Conservation (phyloP, 495 filamentous ascomycete species). For the Bathelium albidoporum region DNA sequence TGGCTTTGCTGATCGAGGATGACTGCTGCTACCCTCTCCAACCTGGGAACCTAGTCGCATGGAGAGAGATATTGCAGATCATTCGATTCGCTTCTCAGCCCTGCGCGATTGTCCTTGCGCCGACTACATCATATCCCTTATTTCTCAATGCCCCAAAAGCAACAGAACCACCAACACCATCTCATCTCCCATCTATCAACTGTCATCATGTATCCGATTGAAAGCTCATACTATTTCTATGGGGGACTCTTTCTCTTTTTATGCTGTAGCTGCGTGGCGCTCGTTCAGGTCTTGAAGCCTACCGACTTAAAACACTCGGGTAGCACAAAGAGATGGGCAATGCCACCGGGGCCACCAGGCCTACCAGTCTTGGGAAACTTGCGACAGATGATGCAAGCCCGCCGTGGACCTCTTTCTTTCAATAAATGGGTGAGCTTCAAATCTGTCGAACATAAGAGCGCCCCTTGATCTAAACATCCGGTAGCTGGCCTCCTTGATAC, state of each 20-base stretch:
- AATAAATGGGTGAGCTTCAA: conserved; percentile 2
- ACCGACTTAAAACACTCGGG: background rate
- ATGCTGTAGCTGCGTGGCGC: background rate
- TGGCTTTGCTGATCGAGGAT: no score
- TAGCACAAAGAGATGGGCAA: no score
- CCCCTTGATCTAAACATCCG: background rate
- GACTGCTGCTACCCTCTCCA: no score
- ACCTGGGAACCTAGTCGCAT: background rate
- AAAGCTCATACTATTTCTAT: background rate
- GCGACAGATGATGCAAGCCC: conserved; percentile 8
- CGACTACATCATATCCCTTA: no score
- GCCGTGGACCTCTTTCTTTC: background rate
- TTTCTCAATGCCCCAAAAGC: background rate
- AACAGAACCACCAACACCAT: background rate
- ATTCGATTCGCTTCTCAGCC: background rate
- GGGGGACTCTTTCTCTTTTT: background rate
- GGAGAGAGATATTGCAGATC: background rate
- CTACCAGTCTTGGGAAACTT: conserved; percentile 22
- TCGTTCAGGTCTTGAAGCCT: background rate
- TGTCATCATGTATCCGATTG: background rate
- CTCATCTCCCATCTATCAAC: background rate
- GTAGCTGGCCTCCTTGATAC: conserved; percentile 15
- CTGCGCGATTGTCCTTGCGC: no score
- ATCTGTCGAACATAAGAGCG: conserved; percentile 4
- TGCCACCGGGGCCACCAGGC: conserved; percentile 23